Base-by-base conservation (phyloP, 139 green algal genomes). In the Pleodorina starrii region DNA sequence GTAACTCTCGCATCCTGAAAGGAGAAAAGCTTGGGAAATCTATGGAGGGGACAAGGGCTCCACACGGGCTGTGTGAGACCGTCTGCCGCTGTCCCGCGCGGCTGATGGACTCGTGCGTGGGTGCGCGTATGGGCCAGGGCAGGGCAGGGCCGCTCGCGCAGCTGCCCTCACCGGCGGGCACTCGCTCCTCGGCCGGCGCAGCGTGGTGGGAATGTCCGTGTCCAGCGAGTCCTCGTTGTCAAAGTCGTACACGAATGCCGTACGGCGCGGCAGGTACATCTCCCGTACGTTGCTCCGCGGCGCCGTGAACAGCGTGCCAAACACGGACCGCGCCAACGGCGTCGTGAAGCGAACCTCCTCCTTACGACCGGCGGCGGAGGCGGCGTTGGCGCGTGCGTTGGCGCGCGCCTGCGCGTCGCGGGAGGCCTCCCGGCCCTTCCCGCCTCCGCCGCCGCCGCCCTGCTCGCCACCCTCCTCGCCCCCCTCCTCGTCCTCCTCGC, bases 201-300 rank as follows among this genome's bases (percentile, higher is more conserved):
- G 89, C 16, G 97, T 98, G 76, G 96, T 99, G 25, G 97, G 97
- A 21, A 99, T 91, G 77, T 98, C 94, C 5, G 87, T 69, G 66
- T 92, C 90, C 21, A 59, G 68, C 1, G 84, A 82, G 5, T 89
- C 88, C 54, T 95, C 90, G n/a, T 89, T 92, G 17, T 97, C 95
- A 90, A 98, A 94, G 32, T 98, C 95, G 80, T 97, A 99, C 73
- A 98, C 91, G 92, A 98, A 99, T 0, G 97, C 94, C 21, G 93
- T 98, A 73, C 96, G 93, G 6, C 83, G 66, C 23, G 83, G 83
- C 46, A 59, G 21, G 83, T 81, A 88, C 83, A 88, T 69, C 46
- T 88, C 83, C 46, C 68, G 66, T 10, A 72, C 68, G 42, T 77
- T 76, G 44, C 32, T 40, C 57, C 75, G 85, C 4, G 88, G 91